These are phyloP conservation scores for Friedmanniomyces endolithicus DNA, from an alignment of 495 filamentous ascomycete species.

Conservation along the genomic window DNA sequence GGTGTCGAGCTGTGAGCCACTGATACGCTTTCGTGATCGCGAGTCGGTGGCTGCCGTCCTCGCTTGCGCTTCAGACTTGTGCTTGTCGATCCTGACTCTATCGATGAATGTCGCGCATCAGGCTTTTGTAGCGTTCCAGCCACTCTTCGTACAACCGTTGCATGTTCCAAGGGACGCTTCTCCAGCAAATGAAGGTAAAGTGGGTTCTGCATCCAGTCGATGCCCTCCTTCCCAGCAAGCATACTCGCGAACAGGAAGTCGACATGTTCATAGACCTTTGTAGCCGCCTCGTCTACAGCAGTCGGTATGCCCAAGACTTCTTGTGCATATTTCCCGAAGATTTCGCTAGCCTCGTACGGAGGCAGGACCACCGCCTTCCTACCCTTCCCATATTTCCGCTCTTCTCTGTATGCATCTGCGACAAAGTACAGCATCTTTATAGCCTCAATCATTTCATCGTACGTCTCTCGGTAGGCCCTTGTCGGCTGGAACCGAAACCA, in stretches of 20 bases:
- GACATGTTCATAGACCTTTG: constrained; percentile 42
- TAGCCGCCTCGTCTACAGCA: constrained; percentile 35
- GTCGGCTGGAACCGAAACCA: constrained; percentile 65
- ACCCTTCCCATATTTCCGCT: constrained; percentile 16
- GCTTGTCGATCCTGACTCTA: constrained; percentile 3
- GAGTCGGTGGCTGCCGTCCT: constrained; percentile 1
- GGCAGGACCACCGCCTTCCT: constrained; percentile 1
- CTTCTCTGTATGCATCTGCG: constrained; percentile 35
- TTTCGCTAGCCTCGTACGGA: constrained; percentile 19
- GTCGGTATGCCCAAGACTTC: constrained; percentile 20
- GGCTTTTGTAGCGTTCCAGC: neutral
- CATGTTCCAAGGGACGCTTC: constrained; percentile 34
- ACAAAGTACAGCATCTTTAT: constrained; percentile 59
- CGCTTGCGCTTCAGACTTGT: constrained; percentile 16
- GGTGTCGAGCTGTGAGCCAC: neutral
- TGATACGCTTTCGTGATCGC: neutral
- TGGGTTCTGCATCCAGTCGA: constrained; percentile 44
- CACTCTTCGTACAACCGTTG: neutral
- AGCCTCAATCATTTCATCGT: constrained; percentile 54
- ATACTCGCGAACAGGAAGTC: constrained; percentile 46
- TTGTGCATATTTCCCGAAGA: constrained; percentile 27
- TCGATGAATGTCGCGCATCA: neutral
- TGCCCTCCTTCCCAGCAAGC: constrained; percentile 42
- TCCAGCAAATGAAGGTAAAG: constrained; percentile 41
- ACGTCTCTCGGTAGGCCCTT: constrained; percentile 46